Conservation (phyloP, 1,284 basidiomycete genomes). For the Irpex sp. region DNA sequence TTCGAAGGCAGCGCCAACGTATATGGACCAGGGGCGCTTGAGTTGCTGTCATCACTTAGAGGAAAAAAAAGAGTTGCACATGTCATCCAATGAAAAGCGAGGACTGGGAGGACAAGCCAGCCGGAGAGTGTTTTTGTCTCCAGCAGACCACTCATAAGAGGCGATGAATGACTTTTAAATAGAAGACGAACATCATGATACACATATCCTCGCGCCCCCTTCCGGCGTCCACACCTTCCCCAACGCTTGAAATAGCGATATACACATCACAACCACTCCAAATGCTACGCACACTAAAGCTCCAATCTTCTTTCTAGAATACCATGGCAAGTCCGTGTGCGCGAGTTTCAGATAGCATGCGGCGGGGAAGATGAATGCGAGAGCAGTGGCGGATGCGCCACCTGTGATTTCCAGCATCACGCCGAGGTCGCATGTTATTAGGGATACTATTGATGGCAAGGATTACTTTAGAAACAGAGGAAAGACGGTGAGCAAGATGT, state of each 20-base stretch:
- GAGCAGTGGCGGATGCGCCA: slow-evolving; percentile 88
- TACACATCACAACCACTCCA: slow-evolving; percentile 75
- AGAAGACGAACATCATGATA: slow-evolving; percentile 24
- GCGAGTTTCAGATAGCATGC: slow-evolving; percentile 81
- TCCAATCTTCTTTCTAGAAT: slow-evolving; percentile 68
- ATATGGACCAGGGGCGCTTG: too few relatives aligned
- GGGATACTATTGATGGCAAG: slow-evolving; percentile 57
- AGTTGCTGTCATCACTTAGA: too few relatives aligned
- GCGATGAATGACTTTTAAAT: too few relatives aligned
- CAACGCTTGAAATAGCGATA: slow-evolving; percentile 74
- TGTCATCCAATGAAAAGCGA: too few relatives aligned
- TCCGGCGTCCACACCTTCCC: slow-evolving; percentile 72
- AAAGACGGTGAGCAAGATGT: slow-evolving; percentile 1
- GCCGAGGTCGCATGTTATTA: slow-evolving; percentile 95
- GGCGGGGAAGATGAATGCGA: slow-evolving; percentile 94
- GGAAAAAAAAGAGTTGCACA: too few relatives aligned
- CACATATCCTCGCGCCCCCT: slow-evolving; percentile 66
- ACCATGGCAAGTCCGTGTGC: slow-evolving; percentile 57
- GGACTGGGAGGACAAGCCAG: too few relatives aligned
- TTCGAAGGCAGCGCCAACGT: too few relatives aligned
- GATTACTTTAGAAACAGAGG: background rate
- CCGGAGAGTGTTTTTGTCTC: too few relatives aligned
- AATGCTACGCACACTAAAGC: slow-evolving; percentile 74
- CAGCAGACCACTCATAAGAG: too few relatives aligned
- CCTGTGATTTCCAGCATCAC: slow-evolving; percentile 98